Percentiles rank a stretch among this genome's conserved stretches.
Evolutionary conservation across 192 early-diverging fungal genomes (phyloP).

Genomic region (Podila epicladia): DNA sequence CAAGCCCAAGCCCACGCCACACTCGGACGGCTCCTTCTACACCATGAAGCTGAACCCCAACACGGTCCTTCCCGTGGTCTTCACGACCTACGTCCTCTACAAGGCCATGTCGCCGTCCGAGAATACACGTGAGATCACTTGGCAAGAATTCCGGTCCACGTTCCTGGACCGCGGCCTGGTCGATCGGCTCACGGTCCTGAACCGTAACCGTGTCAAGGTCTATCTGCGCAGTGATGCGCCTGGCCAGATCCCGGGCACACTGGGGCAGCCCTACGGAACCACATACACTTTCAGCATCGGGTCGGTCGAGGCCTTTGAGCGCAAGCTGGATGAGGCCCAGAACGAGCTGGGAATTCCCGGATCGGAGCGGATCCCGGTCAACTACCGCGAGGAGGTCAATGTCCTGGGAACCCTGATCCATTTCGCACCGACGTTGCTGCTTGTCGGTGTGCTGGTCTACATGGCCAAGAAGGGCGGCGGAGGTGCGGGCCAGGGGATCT

Average conservation of each 20-base stretch:
- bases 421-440: conserved; percentile 92
- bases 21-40: conserved; percentile 44
- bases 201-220: conserved; percentile 87
- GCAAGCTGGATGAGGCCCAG: conserved; percentile 90
- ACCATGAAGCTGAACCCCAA: conserved; percentile 57
- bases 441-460: conserved; percentile 91
- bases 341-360: conserved; percentile 91
- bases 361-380: conserved; percentile 91
- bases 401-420: conserved; percentile 82
- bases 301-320: conserved; percentile 95
- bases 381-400: conserved; percentile 90
- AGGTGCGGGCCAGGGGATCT: conserved; percentile 83
- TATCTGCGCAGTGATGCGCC: conserved; percentile 64
- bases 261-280: conserved; percentile 32
- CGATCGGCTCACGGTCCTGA: conserved; percentile 89
- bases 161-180: conserved; percentile 95
- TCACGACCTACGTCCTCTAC: conserved; percentile 62
- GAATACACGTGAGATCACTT: conserved; percentile 81
- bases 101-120: conserved; percentile 52
- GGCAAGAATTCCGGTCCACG: conserved; percentile 92
- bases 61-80: conserved; percentile 54
- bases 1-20: conserved; percentile 45
- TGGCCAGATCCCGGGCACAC: conserved; percentile 62
- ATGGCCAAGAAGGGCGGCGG: conserved; percentile 85
- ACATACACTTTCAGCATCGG: conserved; percentile 92